Base-by-base conservation (phyloP, 2,329 filamentous ascomycete species). In the Cryphonectria parasitica region DNA sequence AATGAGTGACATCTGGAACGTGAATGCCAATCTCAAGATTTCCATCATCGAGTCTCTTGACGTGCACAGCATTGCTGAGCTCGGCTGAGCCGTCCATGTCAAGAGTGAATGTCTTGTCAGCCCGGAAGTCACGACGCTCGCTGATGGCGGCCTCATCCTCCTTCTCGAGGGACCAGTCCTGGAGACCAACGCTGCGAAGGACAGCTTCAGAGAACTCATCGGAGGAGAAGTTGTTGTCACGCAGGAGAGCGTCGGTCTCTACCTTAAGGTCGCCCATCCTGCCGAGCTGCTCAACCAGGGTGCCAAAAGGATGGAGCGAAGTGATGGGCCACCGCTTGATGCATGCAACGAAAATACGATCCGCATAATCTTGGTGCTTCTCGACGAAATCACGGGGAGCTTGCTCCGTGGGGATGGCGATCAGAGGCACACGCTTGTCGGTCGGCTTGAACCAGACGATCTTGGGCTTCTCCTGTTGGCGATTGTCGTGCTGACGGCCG, bases 391-490 rank as follows among this genome's bases (percentile, higher is more conserved):
- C 96, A 49, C 94, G 92, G 28, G 96, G 96, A 11, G 96, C 96
- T 83, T 99, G 96, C 81, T 99, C 96, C 3, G 96, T 99, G 1
- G 96, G 96, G 74, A 99, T 99, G 68, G 96, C 96, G 81, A 99
- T 99, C 75, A 99, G 86, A 65, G 96, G 96, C 64, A 99, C 96
- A 78, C 96, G 94, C 88, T 99, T 98, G 83, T 99, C 96, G 0
- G 96, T 99, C 71, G 96, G 96, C 86, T 99, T 99, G 86, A 99
- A 99, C 96, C 96, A 99, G 58, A 99, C 96, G 82, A 99, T 99
- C 90, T 99, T 99, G 74, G 96, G 96, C 83, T 98, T 98, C 74
- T 99, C 96, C 79, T 97, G 94, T 74, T 93, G 89, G 68, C 95
- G 93, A 74, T 92, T 91, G 73, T 95, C 93, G 74, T 96, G 91